Percentiles rank a stretch among this genome's conserved stretches.
Evolutionary conservation across 495 filamentous ascomycete genomes (phyloP).

Genomic region (Thermothielavioides terrestris): DNA sequence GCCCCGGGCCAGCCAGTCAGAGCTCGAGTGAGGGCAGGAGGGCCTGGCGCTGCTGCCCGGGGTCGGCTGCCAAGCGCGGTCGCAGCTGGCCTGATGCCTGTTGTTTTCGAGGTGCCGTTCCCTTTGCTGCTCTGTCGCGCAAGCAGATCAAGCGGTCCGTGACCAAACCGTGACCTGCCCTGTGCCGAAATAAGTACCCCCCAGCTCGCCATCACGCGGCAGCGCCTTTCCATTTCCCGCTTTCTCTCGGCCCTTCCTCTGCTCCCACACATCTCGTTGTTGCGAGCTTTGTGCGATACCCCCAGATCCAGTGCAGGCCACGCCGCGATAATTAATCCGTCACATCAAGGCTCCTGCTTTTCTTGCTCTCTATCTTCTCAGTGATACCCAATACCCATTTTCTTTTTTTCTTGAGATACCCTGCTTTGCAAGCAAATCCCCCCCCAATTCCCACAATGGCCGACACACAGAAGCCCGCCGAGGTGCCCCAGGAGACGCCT

Average conservation of each 20-base stretch:
- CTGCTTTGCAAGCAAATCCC: conserved; percentile 15
- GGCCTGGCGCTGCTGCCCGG: background rate
- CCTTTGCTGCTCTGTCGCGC: background rate
- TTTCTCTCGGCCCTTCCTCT: conserved; percentile 9
- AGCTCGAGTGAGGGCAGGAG: background rate
- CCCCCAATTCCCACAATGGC: conserved; percentile 33
- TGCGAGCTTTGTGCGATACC: conserved; percentile 18
- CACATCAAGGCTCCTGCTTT: conserved; percentile 21
- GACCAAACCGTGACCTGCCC: conserved; percentile 5
- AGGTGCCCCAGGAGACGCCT: conserved; percentile 37
- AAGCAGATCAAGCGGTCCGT: no score
- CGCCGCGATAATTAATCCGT: conserved; percentile 20
- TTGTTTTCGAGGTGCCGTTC: conserved; percentile 6
- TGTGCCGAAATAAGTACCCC: conserved; percentile 23
- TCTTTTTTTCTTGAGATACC: conserved; percentile 35
- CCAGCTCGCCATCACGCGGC: conserved; percentile 13
- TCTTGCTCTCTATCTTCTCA: conserved; percentile 34
- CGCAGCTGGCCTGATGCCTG: background rate
- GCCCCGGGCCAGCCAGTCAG: conserved; percentile 3
- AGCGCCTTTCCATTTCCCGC: conserved; percentile 13
- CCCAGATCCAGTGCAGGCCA: conserved; percentile 25
- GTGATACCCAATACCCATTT: conserved; percentile 45
- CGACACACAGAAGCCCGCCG: conserved; percentile 40
- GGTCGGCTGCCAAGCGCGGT: background rate
- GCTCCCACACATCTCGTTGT: conserved; percentile 14